A percentile compares a stretch with the other conserved stretches of the same genome.
These are phyloP conservation scores for Diaporthe ilicicola DNA, from an alignment of 2,329 filamentous ascomycete species.

Conservation along the genomic window DNA sequence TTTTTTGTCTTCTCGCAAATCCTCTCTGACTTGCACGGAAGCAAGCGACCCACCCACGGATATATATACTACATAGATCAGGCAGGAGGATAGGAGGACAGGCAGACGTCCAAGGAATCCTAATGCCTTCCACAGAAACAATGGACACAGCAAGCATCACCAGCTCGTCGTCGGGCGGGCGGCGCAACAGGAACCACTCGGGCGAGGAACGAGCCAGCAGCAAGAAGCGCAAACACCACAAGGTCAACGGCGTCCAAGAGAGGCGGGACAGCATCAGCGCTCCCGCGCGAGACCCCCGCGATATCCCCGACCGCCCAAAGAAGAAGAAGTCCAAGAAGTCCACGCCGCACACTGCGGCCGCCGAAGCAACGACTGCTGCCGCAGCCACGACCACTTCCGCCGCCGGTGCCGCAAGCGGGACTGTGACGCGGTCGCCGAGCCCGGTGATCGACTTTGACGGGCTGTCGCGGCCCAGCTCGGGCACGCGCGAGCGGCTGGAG, in stretches of 20 bases:
- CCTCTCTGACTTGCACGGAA: neutral
- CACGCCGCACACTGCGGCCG: constrained; percentile 19
- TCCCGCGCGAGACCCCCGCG: constrained; percentile 67
- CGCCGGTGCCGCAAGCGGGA: constrained; percentile 30
- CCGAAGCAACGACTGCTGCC: neutral
- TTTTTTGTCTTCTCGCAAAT: neutral
- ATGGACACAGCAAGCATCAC: constrained; percentile 31
- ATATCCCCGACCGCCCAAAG: constrained; percentile 53
- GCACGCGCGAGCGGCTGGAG: constrained; percentile 70
- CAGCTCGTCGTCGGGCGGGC: constrained; percentile 28
- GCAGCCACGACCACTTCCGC: constrained; percentile 23
- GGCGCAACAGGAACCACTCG: constrained; percentile 27
- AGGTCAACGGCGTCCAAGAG: constrained; percentile 40
- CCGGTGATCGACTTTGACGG: constrained; percentile 71
- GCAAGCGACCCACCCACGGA: neutral
- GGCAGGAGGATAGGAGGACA: neutral
- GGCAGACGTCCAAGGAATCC: neutral
- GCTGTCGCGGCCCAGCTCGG: constrained; percentile 66
- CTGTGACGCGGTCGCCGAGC: constrained; percentile 55
- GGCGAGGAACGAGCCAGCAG: constrained; percentile 28
- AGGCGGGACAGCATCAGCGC: constrained; percentile 66
- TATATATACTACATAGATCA: neutral
- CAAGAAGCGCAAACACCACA: constrained; percentile 37
- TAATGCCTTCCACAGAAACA: constrained; percentile 1
- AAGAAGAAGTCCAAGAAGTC: constrained; percentile 34